These are phyloP conservation scores for Madurella mycetomatis DNA, from an alignment of 2,329 filamentous ascomycete species.

Conservation along the genomic window DNA sequence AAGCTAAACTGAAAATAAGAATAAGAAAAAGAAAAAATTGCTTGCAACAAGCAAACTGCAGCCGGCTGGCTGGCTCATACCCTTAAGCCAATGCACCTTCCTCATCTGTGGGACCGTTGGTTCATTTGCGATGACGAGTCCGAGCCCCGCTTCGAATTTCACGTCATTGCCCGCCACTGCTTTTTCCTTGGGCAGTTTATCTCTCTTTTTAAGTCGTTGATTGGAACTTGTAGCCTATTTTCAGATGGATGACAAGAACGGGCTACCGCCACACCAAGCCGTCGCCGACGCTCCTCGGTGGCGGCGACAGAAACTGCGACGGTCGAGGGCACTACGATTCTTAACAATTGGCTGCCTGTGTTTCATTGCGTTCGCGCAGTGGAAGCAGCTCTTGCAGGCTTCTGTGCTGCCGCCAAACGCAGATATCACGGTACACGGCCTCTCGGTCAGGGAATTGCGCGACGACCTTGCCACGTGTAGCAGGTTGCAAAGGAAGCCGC, in stretches of 20 bases:
- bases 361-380: conserved; percentile 45
- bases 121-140: too few relatives aligned
- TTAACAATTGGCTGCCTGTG: conserved; percentile 44
- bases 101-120: too few relatives aligned
- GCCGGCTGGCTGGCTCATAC: too few relatives aligned
- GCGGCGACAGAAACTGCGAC: conserved; percentile 34
- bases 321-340: conserved; percentile 41
- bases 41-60: too few relatives aligned
- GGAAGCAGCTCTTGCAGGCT: conserved; percentile 34
- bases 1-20: too few relatives aligned
- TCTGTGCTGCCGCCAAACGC: conserved; percentile 8
- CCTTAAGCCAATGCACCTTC: too few relatives aligned
- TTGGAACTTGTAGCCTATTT: background rate
- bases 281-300: conserved; percentile 27
- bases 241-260: conserved; percentile 36
- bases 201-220: too few relatives aligned
- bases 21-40: too few relatives aligned
- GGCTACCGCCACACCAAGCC: conserved; percentile 43
- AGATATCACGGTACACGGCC: conserved; percentile 28
- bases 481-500: conserved; percentile 49
- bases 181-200: too few relatives aligned
- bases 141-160: too few relatives aligned
- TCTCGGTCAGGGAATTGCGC: conserved; percentile 51
- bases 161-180: too few relatives aligned
- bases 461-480: conserved; percentile 53